Conservation (phyloP, 768 basidiomycete species). For the Calvatia gigantea region DNA sequence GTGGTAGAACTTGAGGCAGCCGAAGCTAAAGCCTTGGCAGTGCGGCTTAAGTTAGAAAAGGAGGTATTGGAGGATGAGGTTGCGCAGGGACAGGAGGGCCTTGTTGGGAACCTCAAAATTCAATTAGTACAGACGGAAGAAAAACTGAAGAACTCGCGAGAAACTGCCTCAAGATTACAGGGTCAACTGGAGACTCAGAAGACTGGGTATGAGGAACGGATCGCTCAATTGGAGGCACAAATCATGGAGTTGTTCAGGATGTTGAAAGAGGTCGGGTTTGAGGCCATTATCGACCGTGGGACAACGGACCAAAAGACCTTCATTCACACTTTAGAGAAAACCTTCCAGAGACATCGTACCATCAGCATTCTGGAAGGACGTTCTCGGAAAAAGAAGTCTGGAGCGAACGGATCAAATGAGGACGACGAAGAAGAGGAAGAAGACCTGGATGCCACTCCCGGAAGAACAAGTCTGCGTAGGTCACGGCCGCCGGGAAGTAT, state of each 20-base stretch:
- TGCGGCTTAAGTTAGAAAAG: slow-evolving; percentile 76
- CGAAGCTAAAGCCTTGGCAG: slow-evolving; percentile 58
- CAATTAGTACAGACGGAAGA: slow-evolving; percentile 71
- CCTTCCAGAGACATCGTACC: slow-evolving; percentile 80
- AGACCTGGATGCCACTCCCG: slow-evolving; percentile 55
- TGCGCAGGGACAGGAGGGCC: slow-evolving; percentile 74
- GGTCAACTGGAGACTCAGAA: slow-evolving; percentile 77
- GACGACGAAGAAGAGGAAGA: slow-evolving; percentile 38
- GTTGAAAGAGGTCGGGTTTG: slow-evolving; percentile 82
- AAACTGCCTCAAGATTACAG: slow-evolving; percentile 72
- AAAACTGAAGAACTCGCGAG: slow-evolving; percentile 73
- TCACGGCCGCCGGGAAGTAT: slow-evolving; percentile 22
- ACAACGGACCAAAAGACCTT: slow-evolving; percentile 80
- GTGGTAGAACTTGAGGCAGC: slow-evolving; percentile 74
- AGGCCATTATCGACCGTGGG: slow-evolving; percentile 65
- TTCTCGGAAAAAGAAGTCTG: slow-evolving; percentile 27
- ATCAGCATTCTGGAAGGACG: slow-evolving; percentile 81
- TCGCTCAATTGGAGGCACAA: slow-evolving; percentile 85
- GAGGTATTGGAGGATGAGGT: slow-evolving; percentile 80
- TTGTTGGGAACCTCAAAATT: slow-evolving; percentile 77
- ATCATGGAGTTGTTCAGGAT: slow-evolving; percentile 93
- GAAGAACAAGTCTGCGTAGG: slow-evolving; percentile 45
- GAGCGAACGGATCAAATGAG: slow-evolving; percentile 13
- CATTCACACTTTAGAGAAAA: slow-evolving; percentile 75
- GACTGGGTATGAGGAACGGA: slow-evolving; percentile 77